phyloP scores from a whole-genome alignment of 1,284 basidiomycete species.

The Cryptococcus deneoformans region DNA sequence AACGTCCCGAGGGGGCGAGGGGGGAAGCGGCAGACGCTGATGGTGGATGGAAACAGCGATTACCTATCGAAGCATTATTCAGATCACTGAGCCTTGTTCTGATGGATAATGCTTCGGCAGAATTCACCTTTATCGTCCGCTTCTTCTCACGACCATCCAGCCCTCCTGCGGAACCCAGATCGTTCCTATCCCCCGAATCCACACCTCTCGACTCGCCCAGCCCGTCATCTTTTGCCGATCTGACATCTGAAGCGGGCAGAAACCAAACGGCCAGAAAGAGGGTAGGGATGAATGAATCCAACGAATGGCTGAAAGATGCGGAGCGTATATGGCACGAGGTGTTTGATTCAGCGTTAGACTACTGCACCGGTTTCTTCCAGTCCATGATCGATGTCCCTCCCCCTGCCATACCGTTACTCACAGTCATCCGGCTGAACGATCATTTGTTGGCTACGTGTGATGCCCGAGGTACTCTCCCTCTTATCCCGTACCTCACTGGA shows the following conservation, averaged over 20 bases:
- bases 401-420: constrained; percentile 68
- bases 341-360: constrained; percentile 81
- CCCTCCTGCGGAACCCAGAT: background rate
- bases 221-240: constrained; percentile 17
- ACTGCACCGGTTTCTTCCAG: constrained; percentile 56
- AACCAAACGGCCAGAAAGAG: constrained; percentile 5
- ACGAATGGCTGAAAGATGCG: constrained; percentile 49
- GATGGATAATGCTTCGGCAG: constrained; percentile 87
- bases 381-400: constrained; percentile 54
- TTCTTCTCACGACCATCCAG: constrained; percentile 60
- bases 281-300: constrained; percentile 39
- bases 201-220: constrained; percentile 32
- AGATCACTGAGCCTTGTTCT: constrained; percentile 82
- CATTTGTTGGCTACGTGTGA: constrained; percentile 69
- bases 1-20: too few species aligned
- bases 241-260: constrained; percentile 30
- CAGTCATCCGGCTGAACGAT: constrained; percentile 85
- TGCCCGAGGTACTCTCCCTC: constrained; percentile 68
- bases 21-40: background rate
- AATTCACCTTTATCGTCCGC: constrained; percentile 75
- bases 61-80: constrained; percentile 74
- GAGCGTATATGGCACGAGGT: constrained; percentile 77
- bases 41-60: constrained; percentile 58
- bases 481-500: constrained; percentile 73
- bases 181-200: constrained; percentile 8